Evolutionary conservation across 768 basidiomycete genomes (phyloP).

Genomic region (Rhodotorula taiwanensis): DNA sequence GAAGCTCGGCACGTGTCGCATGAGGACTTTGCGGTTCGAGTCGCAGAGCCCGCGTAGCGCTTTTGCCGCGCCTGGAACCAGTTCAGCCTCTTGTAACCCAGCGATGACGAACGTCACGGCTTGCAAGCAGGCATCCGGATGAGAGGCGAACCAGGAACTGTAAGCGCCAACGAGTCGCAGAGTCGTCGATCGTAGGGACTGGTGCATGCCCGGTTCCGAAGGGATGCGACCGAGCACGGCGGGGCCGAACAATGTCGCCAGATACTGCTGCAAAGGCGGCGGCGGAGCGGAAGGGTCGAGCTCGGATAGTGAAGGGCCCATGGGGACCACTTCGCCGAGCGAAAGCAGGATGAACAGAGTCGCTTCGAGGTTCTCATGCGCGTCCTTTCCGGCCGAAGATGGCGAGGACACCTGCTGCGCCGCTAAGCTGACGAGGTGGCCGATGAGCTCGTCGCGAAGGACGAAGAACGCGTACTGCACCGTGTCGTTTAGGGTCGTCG

Average conservation of each 20-base stretch:
- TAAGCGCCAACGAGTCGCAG: conserved; percentile 45
- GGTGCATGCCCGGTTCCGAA: conserved; percentile 54
- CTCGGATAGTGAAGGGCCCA: conserved; percentile 39
- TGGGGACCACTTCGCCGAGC: conserved; percentile 46
- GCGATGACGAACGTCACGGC: conserved; percentile 46
- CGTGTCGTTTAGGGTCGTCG: conserved; percentile 31
- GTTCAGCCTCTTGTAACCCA: conserved; percentile 37
- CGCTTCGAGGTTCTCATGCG: conserved; percentile 46
- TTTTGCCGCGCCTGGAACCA: conserved; percentile 45
- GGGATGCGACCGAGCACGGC: conserved; percentile 62
- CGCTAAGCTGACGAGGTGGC: conserved; percentile 39
- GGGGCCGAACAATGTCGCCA: conserved; percentile 55
- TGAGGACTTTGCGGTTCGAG: conserved; percentile 45
- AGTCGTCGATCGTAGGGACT: conserved; percentile 49
- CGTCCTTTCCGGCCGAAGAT: neutral
- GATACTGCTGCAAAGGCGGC: conserved; percentile 55
- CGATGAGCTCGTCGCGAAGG: conserved; percentile 46
- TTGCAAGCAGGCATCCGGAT: conserved; percentile 46
- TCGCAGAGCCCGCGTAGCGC: conserved; percentile 47
- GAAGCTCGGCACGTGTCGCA: conserved; percentile 47
- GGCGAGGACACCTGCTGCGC: conserved; percentile 17
- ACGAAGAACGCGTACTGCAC: conserved; percentile 45
- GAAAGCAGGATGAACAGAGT: conserved; percentile 45
- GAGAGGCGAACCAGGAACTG: conserved; percentile 37
- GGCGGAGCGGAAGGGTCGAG: conserved; percentile 39